Evolutionary conservation across 1,139 yeast species (phyloP), one percentile per base, ranked within the genome.

Genomic region (Lodderomyces jiufengensis): DNA sequence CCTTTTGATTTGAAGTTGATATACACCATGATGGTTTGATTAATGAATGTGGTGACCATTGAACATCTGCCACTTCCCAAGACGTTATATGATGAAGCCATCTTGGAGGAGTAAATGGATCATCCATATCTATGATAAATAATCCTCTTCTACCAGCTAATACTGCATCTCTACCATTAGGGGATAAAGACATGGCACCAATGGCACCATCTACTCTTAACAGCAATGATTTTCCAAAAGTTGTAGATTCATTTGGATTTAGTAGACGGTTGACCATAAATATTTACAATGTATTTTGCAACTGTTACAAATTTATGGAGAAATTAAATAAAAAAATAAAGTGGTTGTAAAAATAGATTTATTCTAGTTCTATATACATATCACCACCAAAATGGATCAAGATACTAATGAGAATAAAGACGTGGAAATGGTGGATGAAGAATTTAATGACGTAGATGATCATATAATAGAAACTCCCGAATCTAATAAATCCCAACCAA

Each of bases 51-150:
- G 97, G 97, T 3, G 95, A 86, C 97, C 98, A 92, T 56, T 92
- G 97, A 1, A 90, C 97, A 55, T 92, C 97, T 0, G 98, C 97
- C 2, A 92, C 98, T 57, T 92, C 97, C 98, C 98, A 94, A 0
- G 95, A 81, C 0, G 97, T 90, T 23, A 80, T 71, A 54, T 92
- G 97, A 39, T 82, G 95, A 20, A 92, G 72, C 88, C 95, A 86
- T 41, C 98, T 66, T 0, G 98, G 98, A 1, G 95, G 88, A 1
- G 94, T 80, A 59, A 87, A 90, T 1, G 97, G 97, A 57, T 92
- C 96, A 50, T 92, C 96, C 32, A 92, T 59, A 58, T 92, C 97
- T n/a, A 92, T 81, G 32, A 92, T 79, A 53, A 81, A 85, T 12
- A 92, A 66, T 0, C 98, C 98, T 41, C 83, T 71, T 36, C 96